Conservation (phyloP, 2,329 filamentous ascomycete genomes). For the Fusarium penzigii region DNA sequence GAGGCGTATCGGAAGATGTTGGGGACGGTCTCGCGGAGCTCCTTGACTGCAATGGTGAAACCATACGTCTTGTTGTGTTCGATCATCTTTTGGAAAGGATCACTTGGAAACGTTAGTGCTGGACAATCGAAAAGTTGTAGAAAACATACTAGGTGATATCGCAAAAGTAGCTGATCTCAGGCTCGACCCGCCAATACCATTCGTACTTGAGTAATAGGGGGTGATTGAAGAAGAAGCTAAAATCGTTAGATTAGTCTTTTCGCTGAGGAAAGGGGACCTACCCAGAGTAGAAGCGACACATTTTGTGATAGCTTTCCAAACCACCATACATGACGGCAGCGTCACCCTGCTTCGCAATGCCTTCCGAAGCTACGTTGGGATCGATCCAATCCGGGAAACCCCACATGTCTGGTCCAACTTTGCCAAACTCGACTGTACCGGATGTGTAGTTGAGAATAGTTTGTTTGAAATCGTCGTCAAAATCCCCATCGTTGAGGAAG, state of each 20-base stretch:
- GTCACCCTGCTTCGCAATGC: conserved; percentile 95
- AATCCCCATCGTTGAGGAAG: conserved; percentile 96
- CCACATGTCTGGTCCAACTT: conserved; percentile 90
- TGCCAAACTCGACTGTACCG: conserved; percentile 84
- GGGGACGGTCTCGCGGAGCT: conserved; percentile 94
- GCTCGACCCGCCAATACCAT: conserved; percentile 99
- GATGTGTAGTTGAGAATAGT: conserved; percentile 90
- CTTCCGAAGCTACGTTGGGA: conserved; percentile 88
- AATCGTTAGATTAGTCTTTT: conserved; percentile 21
- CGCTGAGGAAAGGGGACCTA: conserved; percentile 44
- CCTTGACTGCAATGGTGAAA: conserved; percentile 98
- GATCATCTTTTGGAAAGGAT: conserved; percentile 95
- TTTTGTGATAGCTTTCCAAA: conserved; percentile 97
- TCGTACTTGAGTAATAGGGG: conserved; percentile 93
- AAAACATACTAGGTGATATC: conserved; percentile 88
- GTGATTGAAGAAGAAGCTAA: conserved; percentile 93
- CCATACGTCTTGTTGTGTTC: conserved; percentile 96
- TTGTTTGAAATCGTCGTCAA: conserved; percentile 92
- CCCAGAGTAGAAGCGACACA: conserved; percentile 99
- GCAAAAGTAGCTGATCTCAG: conserved; percentile 99
- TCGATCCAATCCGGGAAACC: conserved; percentile 97
- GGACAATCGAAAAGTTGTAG: not conserved
- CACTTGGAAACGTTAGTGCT: conserved; percentile 50
- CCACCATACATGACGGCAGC: conserved; percentile 99
- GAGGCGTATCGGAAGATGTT: conserved; percentile 99